Evolutionary conservation across 2,329 filamentous ascomycete genomes (phyloP).

Genomic region (Phialophora macrospora): DNA sequence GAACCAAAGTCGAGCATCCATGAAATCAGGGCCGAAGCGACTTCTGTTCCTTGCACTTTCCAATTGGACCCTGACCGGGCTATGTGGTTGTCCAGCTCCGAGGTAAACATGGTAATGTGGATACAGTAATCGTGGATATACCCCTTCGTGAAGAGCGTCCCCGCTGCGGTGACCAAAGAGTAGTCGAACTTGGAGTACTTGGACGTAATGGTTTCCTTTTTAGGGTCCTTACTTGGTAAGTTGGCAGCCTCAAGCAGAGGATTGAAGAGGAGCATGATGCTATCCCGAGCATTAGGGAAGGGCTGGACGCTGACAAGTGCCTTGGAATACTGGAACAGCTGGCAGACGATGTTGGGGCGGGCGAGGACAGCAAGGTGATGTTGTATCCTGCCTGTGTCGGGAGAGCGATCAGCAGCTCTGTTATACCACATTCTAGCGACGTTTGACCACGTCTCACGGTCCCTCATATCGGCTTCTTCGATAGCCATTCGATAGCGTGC

Average conservation of each 20-base stretch:
- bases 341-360: constrained; percentile 61
- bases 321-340: constrained; percentile 61
- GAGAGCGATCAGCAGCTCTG: constrained; percentile 76
- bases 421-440: constrained; percentile 85
- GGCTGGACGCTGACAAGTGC: constrained; percentile 61
- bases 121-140: constrained; percentile 47
- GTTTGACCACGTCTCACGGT: constrained; percentile 79
- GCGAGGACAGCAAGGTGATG: constrained; percentile 79
- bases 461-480: constrained; percentile 76
- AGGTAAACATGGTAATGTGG: constrained; percentile 49
- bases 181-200: constrained; percentile 49
- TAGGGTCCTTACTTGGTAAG: constrained; percentile 15
- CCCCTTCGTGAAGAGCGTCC: constrained; percentile 51
- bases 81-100: constrained; percentile 55
- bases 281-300: constrained; percentile 62
- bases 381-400: constrained; percentile 77
- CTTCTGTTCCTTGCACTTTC: constrained; percentile 60
- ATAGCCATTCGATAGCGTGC: constrained; percentile 89
- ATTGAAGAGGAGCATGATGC: constrained; percentile 60
- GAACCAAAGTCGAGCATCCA: constrained; percentile 61
- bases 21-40: constrained; percentile 61
- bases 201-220: constrained; percentile 41
- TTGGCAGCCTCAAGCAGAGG: constrained; percentile 50
- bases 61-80: constrained; percentile 54
- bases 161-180: constrained; percentile 60